Base-by-base conservation (phyloP, 2,329 filamentous ascomycete species). In the Trichoderma sp. region DNA sequence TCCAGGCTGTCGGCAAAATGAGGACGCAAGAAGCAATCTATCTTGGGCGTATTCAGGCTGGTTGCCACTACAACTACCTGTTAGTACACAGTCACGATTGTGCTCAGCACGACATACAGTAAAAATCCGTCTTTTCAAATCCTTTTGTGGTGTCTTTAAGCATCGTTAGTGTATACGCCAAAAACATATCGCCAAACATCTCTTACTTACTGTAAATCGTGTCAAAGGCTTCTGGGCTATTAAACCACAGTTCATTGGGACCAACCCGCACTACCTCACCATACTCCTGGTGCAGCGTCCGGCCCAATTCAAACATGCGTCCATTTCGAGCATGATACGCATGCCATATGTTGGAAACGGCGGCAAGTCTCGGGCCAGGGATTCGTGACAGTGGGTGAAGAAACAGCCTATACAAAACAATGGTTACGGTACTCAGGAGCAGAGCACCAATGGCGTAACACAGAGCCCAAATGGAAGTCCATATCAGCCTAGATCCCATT, bases 231-330 rank as follows among this genome's bases (percentile, higher is more conserved):
- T 84, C 82, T 25, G 73, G 77, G 3, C 80, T 83, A 67, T 82
- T 76, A 32, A 86, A 82, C 81, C 84, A 86, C 6, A 87, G 78
- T 71, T 87, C 84, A 37, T 85, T 80, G 0, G 85, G 85, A 0
- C 83, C 83, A 8, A 87, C 80, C 0, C 85, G 79, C n/a, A 87
- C 85, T 2, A 80, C 76, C 0, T 82, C 79, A 0, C 85, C 85
- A 68, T 86, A 86, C 12, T 68, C 73, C 0, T 71, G 68, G 65
- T 86, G 84, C n/a, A 87, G 70, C 0, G 74, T 77, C 71, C 76
- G 79, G 1, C 80, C 82, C 3, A 87, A 61, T 8, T 74, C 70
- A 5, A 77, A 75, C 72, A 83, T 78, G 2, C 75, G 76, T 0
- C 84, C 84, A 39, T 81, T 77, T 9, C 81, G 77, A 2, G 80